Evolutionary conservation across 2,329 filamentous ascomycete genomes (phyloP), one percentile per base, ranked within the genome.

Genomic region (Hysterium pulicare): DNA sequence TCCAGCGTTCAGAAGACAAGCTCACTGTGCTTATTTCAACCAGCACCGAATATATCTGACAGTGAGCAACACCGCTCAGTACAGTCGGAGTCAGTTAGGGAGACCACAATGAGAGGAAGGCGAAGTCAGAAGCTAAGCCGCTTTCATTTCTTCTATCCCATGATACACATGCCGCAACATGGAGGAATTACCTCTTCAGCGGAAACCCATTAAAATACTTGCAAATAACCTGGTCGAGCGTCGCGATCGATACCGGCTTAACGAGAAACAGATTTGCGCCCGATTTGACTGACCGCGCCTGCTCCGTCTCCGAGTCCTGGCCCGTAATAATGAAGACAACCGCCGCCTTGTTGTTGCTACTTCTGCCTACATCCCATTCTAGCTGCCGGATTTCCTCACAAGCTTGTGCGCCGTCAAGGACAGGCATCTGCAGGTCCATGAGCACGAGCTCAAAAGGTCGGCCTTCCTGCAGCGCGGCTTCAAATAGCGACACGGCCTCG

Each of bases 371-470:
- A 24, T 58, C 37, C 24, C 49, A 40, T 41, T 70, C 68, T 1
- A 65, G 44, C 0, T 44, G 35, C 5, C 67, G 58, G 9, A 70
- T 70, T 26, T 59, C 53, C 11, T 45, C 46, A 0, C 61, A 66
- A 1, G 64, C 62, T n/a, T 67, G 58, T n/a, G 69, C 47, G 0
- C 70, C 70, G 36, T 70, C 66, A 28, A 60, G 63, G 3, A 64
- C 47, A 0, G 68, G 68, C 68, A 70, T 70, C 33, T 70, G 66
- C 6, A 70, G 49, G 41, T 70, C 68, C 66, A 70, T 68, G n/a
- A 70, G 45, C 2, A 70, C 54, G 0, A 70, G 50, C 1, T 63
- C 55, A 33, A 68, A 53, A 1, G 59, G 59, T 3, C 47, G 45
- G 8, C 46, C 43, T 19, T 53, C 41, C 2, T 31, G 28, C 10